Evolutionary conservation across 495 filamentous ascomycete genomes (phyloP).

Genomic region (Hypoxylon crocopeplum): DNA sequence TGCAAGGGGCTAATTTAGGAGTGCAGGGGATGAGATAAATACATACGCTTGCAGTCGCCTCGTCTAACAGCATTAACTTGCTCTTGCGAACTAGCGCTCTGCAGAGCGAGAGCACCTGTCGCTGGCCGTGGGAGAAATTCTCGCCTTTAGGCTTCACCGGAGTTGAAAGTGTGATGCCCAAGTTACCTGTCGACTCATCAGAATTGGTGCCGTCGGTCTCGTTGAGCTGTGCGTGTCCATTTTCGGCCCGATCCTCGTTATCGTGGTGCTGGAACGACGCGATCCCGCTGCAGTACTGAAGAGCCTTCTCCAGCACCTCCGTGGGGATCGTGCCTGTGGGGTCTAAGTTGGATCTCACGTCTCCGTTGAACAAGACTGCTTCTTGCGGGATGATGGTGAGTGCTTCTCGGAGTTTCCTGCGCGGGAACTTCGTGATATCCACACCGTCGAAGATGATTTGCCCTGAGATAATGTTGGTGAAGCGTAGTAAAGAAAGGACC

Average conservation of each 20-base stretch:
- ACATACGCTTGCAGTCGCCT: constrained; percentile 59
- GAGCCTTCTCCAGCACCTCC: constrained; percentile 49
- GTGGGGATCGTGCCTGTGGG: constrained; percentile 53
- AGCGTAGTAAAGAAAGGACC: constrained; percentile 61
- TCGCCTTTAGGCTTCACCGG: constrained; percentile 58
- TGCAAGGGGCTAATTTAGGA: not conserved
- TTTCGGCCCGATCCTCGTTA: constrained; percentile 29
- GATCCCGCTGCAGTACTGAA: constrained; percentile 51
- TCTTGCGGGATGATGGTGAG: constrained; percentile 66
- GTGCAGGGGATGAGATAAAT: too few relatives aligned
- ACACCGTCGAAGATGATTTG: constrained; percentile 61
- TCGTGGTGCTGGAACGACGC: constrained; percentile 53
- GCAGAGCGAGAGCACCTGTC: constrained; percentile 64
- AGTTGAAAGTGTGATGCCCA: constrained; percentile 48
- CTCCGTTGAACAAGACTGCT: constrained; percentile 60
- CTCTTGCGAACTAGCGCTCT: constrained; percentile 60
- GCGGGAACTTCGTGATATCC: constrained; percentile 55
- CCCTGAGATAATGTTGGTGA: constrained; percentile 58
- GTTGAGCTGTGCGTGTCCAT: constrained; percentile 34
- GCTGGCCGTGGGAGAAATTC: constrained; percentile 64
- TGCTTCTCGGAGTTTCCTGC: constrained; percentile 56
- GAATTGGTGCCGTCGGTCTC: constrained; percentile 33
- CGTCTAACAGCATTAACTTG: constrained; percentile 63
- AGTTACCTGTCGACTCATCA: constrained; percentile 19
- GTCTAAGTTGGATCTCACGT: constrained; percentile 57